These are phyloP conservation scores for Coemansia sp. DNA, from an alignment of 192 early-diverging fungal species.

Conservation along the genomic window DNA sequence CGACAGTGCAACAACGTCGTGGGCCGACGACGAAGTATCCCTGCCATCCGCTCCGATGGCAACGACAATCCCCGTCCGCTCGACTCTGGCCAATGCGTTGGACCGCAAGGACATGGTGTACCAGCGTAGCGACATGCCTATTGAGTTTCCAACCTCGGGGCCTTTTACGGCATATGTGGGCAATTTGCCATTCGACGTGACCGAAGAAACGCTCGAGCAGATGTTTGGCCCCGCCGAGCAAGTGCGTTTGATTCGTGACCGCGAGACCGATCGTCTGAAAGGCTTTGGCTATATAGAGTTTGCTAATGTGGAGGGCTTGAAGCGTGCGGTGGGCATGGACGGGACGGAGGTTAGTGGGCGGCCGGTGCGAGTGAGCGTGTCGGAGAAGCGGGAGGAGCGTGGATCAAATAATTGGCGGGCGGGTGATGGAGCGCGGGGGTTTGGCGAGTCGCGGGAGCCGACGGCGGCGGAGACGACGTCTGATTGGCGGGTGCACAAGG, in stretches of 20 bases:
- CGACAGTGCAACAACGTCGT: constrained; percentile 48
- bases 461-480: constrained; percentile 24
- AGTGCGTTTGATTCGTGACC: constrained; percentile 82
- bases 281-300: constrained; percentile 98
- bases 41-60: constrained; percentile 77
- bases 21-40: constrained; percentile 92
- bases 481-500: constrained; percentile 41
- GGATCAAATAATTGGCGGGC: constrained; percentile 35
- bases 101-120: constrained; percentile 27
- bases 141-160: constrained; percentile 75
- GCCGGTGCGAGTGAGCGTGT: constrained; percentile 79
- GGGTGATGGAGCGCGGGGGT: neutral
- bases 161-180: constrained; percentile 91
- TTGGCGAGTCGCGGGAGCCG: constrained; percentile 12
- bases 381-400: constrained; percentile 67
- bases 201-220: constrained; percentile 70
- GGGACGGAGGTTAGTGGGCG: constrained; percentile 63
- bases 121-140: constrained; percentile 32
- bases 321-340: constrained; percentile 65
- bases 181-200: constrained; percentile 84
- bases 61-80: constrained; percentile 12
- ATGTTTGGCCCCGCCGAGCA: constrained; percentile 77
- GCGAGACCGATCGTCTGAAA: constrained; percentile 74
- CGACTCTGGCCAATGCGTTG: constrained; percentile 32
- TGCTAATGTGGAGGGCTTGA: constrained; percentile 77